Percentiles rank a stretch among this genome's conserved stretches.
Conservation (phyloP, 2,329 filamentous ascomycete species). For the Pestalotiopsis sp. region DNA sequence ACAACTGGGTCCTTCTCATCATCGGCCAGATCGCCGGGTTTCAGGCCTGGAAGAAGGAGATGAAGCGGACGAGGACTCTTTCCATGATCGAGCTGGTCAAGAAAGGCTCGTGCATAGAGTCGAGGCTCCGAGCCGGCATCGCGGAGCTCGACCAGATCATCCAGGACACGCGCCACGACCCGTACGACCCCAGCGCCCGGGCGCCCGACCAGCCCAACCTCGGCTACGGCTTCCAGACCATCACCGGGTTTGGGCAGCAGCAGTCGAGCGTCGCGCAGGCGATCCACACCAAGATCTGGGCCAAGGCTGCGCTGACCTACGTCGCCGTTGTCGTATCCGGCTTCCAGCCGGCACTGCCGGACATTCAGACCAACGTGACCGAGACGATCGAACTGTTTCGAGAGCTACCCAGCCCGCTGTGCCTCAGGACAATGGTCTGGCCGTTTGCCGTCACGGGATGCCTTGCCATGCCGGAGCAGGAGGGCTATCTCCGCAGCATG, state of each 20-base stretch:
- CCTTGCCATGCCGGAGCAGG: slow-evolving; percentile 22
- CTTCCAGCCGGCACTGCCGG: slow-evolving; percentile 22
- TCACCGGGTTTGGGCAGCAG: slow-evolving; percentile 13
- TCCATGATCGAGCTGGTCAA: slow-evolving; percentile 35
- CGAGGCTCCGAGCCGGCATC: slow-evolving; percentile 17
- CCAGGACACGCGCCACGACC: slow-evolving; percentile 14
- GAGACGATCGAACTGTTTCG: slow-evolving; percentile 23
- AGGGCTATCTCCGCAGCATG: slow-evolving; percentile 25
- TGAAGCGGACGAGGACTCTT: slow-evolving; percentile 43
- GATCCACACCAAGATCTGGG: slow-evolving; percentile 29
- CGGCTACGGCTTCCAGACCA: slow-evolving; percentile 17
- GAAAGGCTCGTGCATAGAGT: slow-evolving; percentile 20
- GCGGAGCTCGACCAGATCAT: slow-evolving; percentile 12
- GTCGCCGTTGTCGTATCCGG: slow-evolving; percentile 27
- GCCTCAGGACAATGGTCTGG: slow-evolving; percentile 29
- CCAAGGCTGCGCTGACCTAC: slow-evolving; percentile 28
- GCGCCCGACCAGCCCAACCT: slow-evolving; percentile 19
- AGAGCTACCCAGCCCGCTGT: slow-evolving; percentile 21
- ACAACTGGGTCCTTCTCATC: slow-evolving; percentile 59
- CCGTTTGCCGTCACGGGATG: slow-evolving; percentile 31
- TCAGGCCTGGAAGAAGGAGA: slow-evolving; percentile 57
- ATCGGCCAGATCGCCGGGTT: slow-evolving; percentile 57
- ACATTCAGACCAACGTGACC: slow-evolving; percentile 22
- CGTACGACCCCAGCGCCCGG: slow-evolving; percentile 16
- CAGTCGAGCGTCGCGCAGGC: slow-evolving; percentile 17